These are phyloP conservation scores for Penicillium sp. DNA, from an alignment of 2,329 filamentous ascomycete species.

Conservation along the genomic window DNA sequence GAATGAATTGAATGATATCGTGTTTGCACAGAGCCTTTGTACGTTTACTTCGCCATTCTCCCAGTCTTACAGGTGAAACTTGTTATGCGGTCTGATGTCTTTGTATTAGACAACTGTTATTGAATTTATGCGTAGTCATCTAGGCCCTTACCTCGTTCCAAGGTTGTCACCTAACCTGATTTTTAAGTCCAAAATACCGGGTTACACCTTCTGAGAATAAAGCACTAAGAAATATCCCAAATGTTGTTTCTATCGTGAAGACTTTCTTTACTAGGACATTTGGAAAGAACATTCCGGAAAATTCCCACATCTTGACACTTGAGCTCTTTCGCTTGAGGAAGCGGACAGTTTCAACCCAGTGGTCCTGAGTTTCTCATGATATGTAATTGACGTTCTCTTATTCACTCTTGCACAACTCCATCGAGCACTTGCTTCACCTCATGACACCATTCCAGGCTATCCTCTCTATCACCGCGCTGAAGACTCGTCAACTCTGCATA, in stretches of 20 bases:
- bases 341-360: background rate
- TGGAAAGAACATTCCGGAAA: background rate
- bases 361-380: background rate
- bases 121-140: background rate
- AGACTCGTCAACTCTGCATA: slow-evolving; percentile 1
- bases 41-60: background rate
- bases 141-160: background rate
- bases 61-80: background rate
- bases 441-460: background rate
- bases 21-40: background rate
- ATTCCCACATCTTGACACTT: background rate
- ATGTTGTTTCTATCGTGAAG: background rate
- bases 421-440: background rate
- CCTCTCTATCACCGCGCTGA: slow-evolving; percentile 1
- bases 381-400: background rate
- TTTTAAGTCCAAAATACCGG: background rate
- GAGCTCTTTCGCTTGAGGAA: background rate
- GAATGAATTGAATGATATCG: background rate
- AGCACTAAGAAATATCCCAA: background rate
- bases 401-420: background rate
- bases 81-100: background rate
- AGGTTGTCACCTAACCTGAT: background rate
- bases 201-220: background rate
- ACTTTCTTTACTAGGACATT: background rate
- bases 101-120: background rate